Evolutionary conservation across 1,284 basidiomycete genomes (phyloP), one percentile per base, ranked within the genome.

Genomic region (Apiotrichum brassicae): DNA sequence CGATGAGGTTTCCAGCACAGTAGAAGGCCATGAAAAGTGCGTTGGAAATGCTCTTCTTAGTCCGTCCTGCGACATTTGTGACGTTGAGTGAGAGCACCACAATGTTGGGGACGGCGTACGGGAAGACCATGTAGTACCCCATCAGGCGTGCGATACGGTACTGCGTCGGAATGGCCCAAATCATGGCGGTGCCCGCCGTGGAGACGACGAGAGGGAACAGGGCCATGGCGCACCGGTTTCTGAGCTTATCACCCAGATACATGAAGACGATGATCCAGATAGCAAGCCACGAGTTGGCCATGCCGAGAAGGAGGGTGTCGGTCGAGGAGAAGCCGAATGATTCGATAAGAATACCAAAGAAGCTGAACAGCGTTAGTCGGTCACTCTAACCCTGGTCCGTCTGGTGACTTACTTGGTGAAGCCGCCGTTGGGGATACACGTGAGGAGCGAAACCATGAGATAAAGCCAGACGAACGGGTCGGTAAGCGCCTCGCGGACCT

Each of bases 401-500:
- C 9, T 14, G 5, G 20, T 14, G 3, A 34, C 41, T 39, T 40
- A 53, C 25, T 40, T 53, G 23, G 38, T 40, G 20, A 40, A 26
- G 7, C 38, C 38, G n/a, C 38, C 38, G 38, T 40, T 40, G 38
- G 57, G 49, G 14, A 57, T 41, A 13, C 49, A 47, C 30, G 51
- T 54, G 25, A 51, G 32, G n/a, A 54, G 20, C 1, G 49, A 40
- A 9, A 59, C 22, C 11, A 51, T 13, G 5, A 44, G 35, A 23
- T 45, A 25, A 16, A 34, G 11, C 34, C 25, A 44, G 30, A 42
- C 30, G 4, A 35, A 28, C 9, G 46, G 46, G 37, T 70, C 68
- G 11, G 18, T 56, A 23, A 56, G 28, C 0, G 56, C 57, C 37
- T 69, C 65, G 23, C 24, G 26, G 1, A 59, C 59, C 52, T 69